Base-by-base conservation (phyloP, 306 rosid species). In the Luffa acutangula region DNA sequence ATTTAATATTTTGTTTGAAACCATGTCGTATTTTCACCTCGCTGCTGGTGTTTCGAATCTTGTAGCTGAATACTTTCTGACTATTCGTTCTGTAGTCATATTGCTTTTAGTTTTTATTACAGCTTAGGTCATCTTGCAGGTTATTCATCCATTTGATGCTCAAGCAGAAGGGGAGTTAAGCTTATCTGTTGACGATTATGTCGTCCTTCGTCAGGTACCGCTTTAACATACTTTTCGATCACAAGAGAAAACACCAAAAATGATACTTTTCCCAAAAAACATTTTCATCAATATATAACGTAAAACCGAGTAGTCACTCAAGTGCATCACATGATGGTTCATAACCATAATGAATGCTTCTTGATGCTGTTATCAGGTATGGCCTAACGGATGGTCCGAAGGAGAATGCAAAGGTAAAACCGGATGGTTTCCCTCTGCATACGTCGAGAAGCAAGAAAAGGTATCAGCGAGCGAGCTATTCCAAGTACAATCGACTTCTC, bases 361-460 rank as follows among this genome's bases (percentile, higher is more conserved):
- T 20, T 20, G 31, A 62, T 34, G 48, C 6, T 76, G 46, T 82
- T 15, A 45, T 37, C 82, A 94, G 97, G 91, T 91, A 79, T 89
- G 80, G 62, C 67, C 90, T 5, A 88, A 90, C 79, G 98, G 98
- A 81, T 94, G 98, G 98, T 92, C 98, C 9, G 89, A 92, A 88
- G 98, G 98, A 87, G 90, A 90, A 82, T 87, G 87, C 84, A 82
- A 88, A 1, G 91, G 95, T 79, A 85, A 87, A 84, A 87, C 92
- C 31, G 97, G 97, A 75, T 91, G 98, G 98, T 94, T 92, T 87
- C 98, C 98, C 79, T 89, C 97, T 11, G 98, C 98, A 69, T 94
- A 94, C 73, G 87, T 92, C 46, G 91, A 87, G 84, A 85, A 81
- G 85, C 91, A 88, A 77, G 94, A 94, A 80, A 82, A 80, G 46